phyloP scores from a whole-genome alignment of 805 yeast genomes.

The Sugiyamaella boreocaroliniensis region DNA sequence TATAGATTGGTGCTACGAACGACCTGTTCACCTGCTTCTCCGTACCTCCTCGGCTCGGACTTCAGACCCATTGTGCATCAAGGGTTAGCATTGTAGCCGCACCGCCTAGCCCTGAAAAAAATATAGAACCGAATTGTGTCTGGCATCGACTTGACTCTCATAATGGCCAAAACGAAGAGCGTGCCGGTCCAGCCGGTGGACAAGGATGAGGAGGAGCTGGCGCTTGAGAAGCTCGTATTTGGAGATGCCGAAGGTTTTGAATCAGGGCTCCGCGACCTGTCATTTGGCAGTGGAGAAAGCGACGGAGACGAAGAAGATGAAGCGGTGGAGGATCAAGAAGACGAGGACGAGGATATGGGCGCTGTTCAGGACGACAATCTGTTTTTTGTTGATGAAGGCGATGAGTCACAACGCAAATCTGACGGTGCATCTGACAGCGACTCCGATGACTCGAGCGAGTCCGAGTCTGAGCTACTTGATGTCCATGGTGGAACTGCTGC shows the following conservation, averaged over 20 bases:
- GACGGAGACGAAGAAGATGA: constrained; percentile 38
- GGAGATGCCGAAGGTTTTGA: constrained; percentile 81
- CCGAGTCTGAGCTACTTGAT: constrained; percentile 28
- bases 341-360: constrained; percentile 30
- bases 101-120: not conserved
- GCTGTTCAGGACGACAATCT: constrained; percentile 43
- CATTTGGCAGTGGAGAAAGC: constrained; percentile 30
- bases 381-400: constrained; percentile 49
- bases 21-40: too few species aligned
- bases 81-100: not conserved
- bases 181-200: constrained; percentile 28
- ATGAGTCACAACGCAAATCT: constrained; percentile 28
- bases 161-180: constrained; percentile 2
- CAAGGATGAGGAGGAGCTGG: constrained; percentile 78
- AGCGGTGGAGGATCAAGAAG: constrained; percentile 28
- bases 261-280: constrained; percentile 48
- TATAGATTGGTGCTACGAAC: too few species aligned
- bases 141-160: not conserved
- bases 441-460: constrained; percentile 29
- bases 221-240: constrained; percentile 76
- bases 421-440: constrained; percentile 32
- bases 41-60: too few species aligned
- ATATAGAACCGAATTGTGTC: not conserved
- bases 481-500: constrained; percentile 40
- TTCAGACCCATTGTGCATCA: too few species aligned